Conservation (phyloP, 2,329 filamentous ascomycete species). For the Hymenoscyphus repandus region DNA sequence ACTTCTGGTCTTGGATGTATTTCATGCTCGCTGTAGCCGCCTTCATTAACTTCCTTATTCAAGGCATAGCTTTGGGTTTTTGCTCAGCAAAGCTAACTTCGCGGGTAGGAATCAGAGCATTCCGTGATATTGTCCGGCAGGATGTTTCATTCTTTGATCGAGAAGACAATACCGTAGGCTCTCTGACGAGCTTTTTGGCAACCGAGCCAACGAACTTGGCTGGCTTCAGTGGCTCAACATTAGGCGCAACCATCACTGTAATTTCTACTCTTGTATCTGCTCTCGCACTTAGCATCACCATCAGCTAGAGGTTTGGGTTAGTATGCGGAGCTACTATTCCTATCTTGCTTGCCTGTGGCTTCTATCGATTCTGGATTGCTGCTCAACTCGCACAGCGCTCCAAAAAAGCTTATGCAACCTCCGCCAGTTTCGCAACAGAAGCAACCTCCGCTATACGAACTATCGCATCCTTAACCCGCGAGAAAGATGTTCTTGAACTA, state of each 20-base stretch:
- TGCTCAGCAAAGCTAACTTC: slow-evolving; percentile 85
- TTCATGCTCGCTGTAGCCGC: slow-evolving; percentile 74
- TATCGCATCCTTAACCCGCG: slow-evolving; percentile 83
- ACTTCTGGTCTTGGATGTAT: slow-evolving; percentile 89
- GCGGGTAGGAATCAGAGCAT: slow-evolving; percentile 74
- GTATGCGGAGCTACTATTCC: slow-evolving; percentile 78
- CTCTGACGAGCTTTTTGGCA: slow-evolving; percentile 81
- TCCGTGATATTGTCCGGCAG: slow-evolving; percentile 83
- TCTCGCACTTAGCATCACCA: slow-evolving; percentile 61
- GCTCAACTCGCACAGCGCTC: slow-evolving; percentile 73
- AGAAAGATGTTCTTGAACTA: slow-evolving; percentile 68
- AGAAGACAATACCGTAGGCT: slow-evolving; percentile 83
- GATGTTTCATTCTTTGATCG: slow-evolving; percentile 89
- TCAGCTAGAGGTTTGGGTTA: slow-evolving; percentile 84
- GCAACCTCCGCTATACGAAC: slow-evolving; percentile 92
- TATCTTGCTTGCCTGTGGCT: slow-evolving; percentile 73
- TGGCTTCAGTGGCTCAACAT: slow-evolving; percentile 79
- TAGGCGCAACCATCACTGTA: slow-evolving; percentile 81
- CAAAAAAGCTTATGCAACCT: slow-evolving; percentile 73
- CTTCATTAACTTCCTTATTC: slow-evolving; percentile 61
- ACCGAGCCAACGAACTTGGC: slow-evolving; percentile 86
- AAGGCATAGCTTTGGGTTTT: slow-evolving; percentile 73
- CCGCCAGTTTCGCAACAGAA: slow-evolving; percentile 85
- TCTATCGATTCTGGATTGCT: slow-evolving; percentile 80
- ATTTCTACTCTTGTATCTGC: slow-evolving; percentile 73